These are phyloP conservation scores for Rhododendron kiyosumense DNA, from an alignment of 148 eudicot genomes.

Conservation along the genomic window DNA sequence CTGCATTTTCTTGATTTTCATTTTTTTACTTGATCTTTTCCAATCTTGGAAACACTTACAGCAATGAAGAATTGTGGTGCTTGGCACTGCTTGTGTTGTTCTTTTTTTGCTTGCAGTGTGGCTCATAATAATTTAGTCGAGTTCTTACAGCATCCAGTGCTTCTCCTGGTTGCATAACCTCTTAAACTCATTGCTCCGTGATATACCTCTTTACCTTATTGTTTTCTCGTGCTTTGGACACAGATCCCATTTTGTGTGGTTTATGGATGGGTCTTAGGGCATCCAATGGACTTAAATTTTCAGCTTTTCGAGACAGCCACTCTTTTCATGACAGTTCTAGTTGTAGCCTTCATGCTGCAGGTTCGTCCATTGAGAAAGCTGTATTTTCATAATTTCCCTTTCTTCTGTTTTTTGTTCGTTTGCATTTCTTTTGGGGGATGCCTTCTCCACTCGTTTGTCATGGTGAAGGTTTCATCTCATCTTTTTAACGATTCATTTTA, in stretches of 20 bases:
- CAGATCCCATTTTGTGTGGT: slow-evolving; percentile 58
- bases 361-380: slow-evolving; percentile 15
- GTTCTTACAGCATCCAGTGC: neutral
- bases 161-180: neutral
- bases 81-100: neutral
- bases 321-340: slow-evolving; percentile 45
- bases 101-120: neutral
- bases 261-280: slow-evolving; percentile 41
- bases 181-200: too few species aligned
- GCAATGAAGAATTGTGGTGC: neutral
- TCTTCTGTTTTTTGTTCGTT: neutral
- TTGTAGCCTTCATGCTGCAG: slow-evolving; percentile 55
- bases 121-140: neutral
- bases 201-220: too few species aligned
- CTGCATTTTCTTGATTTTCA: neutral
- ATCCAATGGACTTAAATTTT: slow-evolving; percentile 43
- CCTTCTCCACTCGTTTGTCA: neutral
- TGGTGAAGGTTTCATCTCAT: neutral
- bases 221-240: neutral
- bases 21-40: neutral
- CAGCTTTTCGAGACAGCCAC: slow-evolving; percentile 51
- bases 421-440: neutral
- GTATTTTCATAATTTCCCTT: neutral
- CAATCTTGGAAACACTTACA: neutral
- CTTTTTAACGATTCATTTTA: neutral